phyloP scores from a whole-genome alignment of 306 rosid genomes.

The Sophora flavescens region DNA sequence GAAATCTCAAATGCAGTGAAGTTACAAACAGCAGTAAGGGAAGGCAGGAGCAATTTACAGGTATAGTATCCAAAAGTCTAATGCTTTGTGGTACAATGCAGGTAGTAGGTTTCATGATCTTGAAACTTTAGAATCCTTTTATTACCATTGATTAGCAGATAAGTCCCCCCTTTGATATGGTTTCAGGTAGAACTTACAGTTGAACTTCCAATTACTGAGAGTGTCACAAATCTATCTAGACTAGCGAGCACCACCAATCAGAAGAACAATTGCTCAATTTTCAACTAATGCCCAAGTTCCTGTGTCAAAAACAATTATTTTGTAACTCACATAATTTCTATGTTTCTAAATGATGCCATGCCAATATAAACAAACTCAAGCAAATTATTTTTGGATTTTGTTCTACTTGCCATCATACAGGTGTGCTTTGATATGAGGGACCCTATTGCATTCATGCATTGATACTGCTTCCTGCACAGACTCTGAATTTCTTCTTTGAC shows the following conservation, averaged over 20 bases:
- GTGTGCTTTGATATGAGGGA: no score
- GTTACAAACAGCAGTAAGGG: slow-evolving; percentile 7
- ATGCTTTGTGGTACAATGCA: slow-evolving; percentile 28
- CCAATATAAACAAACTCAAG: no score
- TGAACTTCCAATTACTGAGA: slow-evolving; percentile 22
- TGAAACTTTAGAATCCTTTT: slow-evolving; percentile 32
- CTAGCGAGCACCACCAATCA: slow-evolving; percentile 18
- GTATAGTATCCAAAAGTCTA: slow-evolving; percentile 12
- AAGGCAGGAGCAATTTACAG: slow-evolving; percentile 33
- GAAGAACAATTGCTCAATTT: slow-evolving; percentile 24
- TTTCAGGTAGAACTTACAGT: slow-evolving; percentile 18
- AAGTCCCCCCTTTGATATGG: slow-evolving; percentile 34
- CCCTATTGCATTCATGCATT: no score
- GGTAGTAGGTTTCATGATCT: slow-evolving; percentile 32
- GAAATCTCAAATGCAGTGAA: not conserved
- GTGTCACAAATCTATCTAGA: slow-evolving; percentile 28
- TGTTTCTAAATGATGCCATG: no score
- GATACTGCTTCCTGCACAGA: no score
- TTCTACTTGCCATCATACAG: no score
- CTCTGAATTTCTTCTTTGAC: no score
- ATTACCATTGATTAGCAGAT: not conserved
- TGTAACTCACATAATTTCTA: no score
- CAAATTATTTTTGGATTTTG: no score
- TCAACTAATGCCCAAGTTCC: slow-evolving; percentile 42
- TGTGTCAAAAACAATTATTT: no score